Evolutionary conservation across 1,284 basidiomycete species (phyloP).

Genomic region (Takashimella tepidaria): DNA sequence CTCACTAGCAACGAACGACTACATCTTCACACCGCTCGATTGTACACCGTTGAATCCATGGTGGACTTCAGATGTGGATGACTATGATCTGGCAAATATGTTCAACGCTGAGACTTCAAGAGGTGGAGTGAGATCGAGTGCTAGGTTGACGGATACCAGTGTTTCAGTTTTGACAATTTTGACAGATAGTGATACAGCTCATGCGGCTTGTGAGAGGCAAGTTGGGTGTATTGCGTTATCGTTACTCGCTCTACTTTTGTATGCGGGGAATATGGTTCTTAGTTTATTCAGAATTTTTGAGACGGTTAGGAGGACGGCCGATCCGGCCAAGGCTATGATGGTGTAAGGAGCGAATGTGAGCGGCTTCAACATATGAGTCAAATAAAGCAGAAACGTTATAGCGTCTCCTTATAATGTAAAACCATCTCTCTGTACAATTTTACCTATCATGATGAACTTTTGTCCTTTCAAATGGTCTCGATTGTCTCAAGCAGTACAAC

Average conservation of each 20-base stretch:
- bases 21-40: conserved; percentile 53
- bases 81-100: conserved; percentile 2
- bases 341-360: too few relatives aligned
- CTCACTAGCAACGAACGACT: conserved; percentile 53
- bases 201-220: conserved; percentile 46
- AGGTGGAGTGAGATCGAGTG: neutral
- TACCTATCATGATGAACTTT: too few relatives aligned
- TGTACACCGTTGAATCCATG: conserved; percentile 45
- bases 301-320: conserved; percentile 45
- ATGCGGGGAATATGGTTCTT: conserved; percentile 49
- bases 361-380: too few relatives aligned
- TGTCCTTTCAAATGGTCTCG: too few relatives aligned
- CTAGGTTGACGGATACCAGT: neutral
- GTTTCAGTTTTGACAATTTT: conserved; percentile 22
- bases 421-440: too few relatives aligned
- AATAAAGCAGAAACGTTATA: too few relatives aligned
- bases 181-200: conserved; percentile 9
- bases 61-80: conserved; percentile 27
- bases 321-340: conserved; percentile 22
- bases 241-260: conserved; percentile 41
- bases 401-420: too few relatives aligned
- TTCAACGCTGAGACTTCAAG: too few relatives aligned
- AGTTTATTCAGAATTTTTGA: conserved; percentile 51
- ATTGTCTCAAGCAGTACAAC: too few relatives aligned
- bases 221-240: conserved; percentile 44